Evolutionary conservation across 371 early-diverging fungal species (phyloP).

Genomic region (Gilbertella persicaria): DNA sequence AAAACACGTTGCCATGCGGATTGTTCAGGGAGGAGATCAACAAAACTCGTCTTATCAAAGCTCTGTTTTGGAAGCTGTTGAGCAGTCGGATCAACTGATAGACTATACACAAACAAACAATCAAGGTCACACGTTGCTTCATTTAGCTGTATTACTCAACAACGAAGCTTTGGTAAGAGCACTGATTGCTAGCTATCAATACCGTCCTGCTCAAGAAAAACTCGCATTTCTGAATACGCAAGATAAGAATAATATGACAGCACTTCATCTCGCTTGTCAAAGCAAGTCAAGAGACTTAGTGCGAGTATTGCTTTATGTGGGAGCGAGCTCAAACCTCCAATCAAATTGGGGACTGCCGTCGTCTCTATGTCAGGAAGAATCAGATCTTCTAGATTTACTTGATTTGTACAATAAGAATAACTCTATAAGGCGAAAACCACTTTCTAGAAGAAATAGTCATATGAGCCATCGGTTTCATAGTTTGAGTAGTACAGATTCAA

Average conservation of each 20-base stretch:
- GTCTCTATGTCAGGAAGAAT: neutral
- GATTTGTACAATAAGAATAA: slow-evolving; percentile 2
- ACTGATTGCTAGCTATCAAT: neutral
- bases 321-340: slow-evolving; percentile 58
- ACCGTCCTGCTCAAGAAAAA: neutral
- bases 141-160: slow-evolving; percentile 31
- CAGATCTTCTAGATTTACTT: slow-evolving; percentile 4
- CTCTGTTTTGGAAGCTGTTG: neutral
- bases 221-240: slow-evolving; percentile 8
- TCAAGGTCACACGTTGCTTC: slow-evolving; percentile 39
- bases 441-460: slow-evolving; percentile 19
- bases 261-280: slow-evolving; percentile 39
- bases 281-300: slow-evolving; percentile 31
- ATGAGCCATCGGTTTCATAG: slow-evolving; percentile 26
- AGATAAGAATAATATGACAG: slow-evolving; percentile 40
- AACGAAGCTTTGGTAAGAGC: slow-evolving; percentile 21
- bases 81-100: neutral
- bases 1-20: slow-evolving; percentile 64
- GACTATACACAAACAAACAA: slow-evolving; percentile 16
- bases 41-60: slow-evolving; percentile 20
- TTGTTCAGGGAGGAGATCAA: slow-evolving; percentile 54
- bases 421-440: slow-evolving; percentile 3
- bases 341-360: neutral
- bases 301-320: slow-evolving; percentile 55
- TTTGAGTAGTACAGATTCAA: slow-evolving; percentile 8